These are phyloP conservation scores for Aspergillus tanneri DNA, from an alignment of 2,329 filamentous ascomycete genomes.

Conservation along the genomic window DNA sequence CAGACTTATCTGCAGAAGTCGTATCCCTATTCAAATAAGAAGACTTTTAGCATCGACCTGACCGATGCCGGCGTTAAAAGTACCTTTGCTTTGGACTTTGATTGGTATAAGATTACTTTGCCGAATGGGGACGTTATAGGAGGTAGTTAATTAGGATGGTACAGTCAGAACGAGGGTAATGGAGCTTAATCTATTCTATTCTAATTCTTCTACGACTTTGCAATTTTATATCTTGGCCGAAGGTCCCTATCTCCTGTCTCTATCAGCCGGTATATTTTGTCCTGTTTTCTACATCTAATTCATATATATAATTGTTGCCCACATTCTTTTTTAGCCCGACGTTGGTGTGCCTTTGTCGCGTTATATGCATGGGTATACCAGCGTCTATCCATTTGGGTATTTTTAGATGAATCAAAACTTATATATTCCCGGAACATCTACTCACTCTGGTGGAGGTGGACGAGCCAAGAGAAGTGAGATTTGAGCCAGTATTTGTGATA, in stretches of 20 bases:
- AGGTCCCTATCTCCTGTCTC: too few species aligned
- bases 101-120: conserved; percentile 35
- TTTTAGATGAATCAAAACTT: too few species aligned
- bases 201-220: neutral
- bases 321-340: too few species aligned
- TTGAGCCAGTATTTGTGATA: too few species aligned
- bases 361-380: too few species aligned
- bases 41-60: conserved; percentile 25
- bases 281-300: too few species aligned
- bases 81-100: conserved; percentile 37
- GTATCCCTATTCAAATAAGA: conserved; percentile 22
- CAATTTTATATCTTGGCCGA: neutral
- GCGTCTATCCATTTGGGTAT: too few species aligned
- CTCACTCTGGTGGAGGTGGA: too few species aligned
- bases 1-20: conserved; percentile 31
- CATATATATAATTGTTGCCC: too few species aligned
- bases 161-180: neutral
- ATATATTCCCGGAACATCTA: neutral
- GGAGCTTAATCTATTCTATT: neutral
- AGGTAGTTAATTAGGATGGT: conserved; percentile 7
- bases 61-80: conserved; percentile 23
- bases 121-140: conserved; percentile 26
- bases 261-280: too few species aligned
- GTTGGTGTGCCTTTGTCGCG: too few species aligned
- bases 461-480: too few species aligned